phyloP scores from a whole-genome alignment of 352 stramenopile genomes.

The Globisporangium radiosum region DNA sequence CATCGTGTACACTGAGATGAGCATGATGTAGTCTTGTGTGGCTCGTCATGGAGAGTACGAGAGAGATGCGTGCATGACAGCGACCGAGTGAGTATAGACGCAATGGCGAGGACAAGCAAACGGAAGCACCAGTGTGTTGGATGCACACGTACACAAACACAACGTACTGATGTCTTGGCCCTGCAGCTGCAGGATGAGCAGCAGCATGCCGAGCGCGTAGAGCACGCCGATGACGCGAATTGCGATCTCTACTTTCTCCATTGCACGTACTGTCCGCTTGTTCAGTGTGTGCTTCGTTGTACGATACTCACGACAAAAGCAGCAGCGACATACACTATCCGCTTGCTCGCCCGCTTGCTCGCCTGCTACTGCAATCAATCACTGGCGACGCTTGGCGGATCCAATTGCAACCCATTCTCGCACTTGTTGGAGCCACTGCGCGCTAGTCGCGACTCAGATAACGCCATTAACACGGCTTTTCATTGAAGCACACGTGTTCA shows the following conservation, averaged over 20 bases:
- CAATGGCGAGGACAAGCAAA: background rate
- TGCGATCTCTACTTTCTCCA: conserved; percentile 70
- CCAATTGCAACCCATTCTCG: no score
- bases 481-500: no score
- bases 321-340: no score
- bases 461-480: no score
- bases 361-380: no score
- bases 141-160: no score
- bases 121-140: background rate
- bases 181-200: conserved; percentile 49
- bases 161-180: conserved; percentile 43
- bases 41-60: background rate
- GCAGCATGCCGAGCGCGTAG: conserved; percentile 51
- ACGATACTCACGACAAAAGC: no score
- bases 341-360: no score
- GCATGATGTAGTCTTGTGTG: conserved; percentile 56
- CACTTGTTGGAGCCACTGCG: no score
- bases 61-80: background rate
- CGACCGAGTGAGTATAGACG: background rate
- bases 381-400: no score
- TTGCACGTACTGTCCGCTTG: conserved; percentile 4
- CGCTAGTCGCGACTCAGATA: no score
- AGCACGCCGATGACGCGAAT: conserved; percentile 44
- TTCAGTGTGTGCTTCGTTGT: no score
- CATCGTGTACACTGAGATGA: conserved; percentile 75